Percentiles rank a stretch among this genome's conserved stretches.
Evolutionary conservation across 306 rosid genomes (phyloP).

Genomic region (Quercus robur): DNA sequence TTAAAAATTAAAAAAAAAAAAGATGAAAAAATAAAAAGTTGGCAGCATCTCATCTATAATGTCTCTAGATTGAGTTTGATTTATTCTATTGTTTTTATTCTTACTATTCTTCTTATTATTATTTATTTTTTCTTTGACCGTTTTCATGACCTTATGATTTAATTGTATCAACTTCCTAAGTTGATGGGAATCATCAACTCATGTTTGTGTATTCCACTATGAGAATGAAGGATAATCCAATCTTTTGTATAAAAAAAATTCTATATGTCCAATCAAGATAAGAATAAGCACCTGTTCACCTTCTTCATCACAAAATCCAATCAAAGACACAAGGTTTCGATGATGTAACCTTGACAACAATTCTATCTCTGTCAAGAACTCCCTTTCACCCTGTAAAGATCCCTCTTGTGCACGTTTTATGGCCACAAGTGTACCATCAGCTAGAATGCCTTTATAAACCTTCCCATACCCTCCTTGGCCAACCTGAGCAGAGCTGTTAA

Average conservation of each 20-base stretch:
- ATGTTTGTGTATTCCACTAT: neutral
- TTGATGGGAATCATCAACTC: neutral
- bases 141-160: neutral
- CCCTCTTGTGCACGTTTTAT: constrained; percentile 87
- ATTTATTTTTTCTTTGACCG: neutral
- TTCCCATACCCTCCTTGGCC: constrained; percentile 89
- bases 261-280: neutral
- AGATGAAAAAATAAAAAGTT: neutral
- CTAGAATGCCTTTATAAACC: constrained; percentile 66
- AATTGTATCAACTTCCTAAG: constrained; percentile 4
- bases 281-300: constrained; percentile 66
- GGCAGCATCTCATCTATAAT: neutral
- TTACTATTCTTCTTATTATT: neutral
- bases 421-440: constrained; percentile 61
- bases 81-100: neutral
- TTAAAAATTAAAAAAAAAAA: neutral
- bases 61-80: neutral
- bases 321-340: constrained; percentile 73
- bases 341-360: constrained; percentile 76
- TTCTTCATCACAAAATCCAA: constrained; percentile 83
- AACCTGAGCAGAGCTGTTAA: constrained; percentile 52
- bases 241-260: neutral
- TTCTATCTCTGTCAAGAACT: constrained; percentile 81
- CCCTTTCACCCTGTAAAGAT: constrained; percentile 80
- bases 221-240: neutral